A percentile compares a stretch with the other conserved stretches of the same genome.
Conservation (phyloP, 305 asterid species). For the Rubia balearica region DNA sequence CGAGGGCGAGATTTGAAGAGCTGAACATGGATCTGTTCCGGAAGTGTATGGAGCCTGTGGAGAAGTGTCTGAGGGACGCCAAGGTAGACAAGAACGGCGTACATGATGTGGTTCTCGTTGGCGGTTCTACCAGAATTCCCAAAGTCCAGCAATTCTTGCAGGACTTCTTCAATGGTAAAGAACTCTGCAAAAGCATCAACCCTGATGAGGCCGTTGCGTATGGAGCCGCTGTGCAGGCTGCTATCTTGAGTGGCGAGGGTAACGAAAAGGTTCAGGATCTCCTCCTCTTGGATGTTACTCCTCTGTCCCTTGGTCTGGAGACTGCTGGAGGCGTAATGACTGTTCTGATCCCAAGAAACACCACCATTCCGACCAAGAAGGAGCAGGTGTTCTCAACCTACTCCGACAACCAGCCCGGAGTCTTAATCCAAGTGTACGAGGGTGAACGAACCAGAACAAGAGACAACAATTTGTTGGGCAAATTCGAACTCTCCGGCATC, state of each 20-base stretch:
- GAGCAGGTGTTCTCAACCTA: conserved; percentile 30
- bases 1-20: conserved; percentile 33
- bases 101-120: conserved; percentile 35
- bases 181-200: conserved; percentile 34
- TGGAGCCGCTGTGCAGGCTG: conserved; percentile 37
- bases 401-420: conserved; percentile 31
- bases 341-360: conserved; percentile 27
- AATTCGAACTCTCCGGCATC: conserved; percentile 26
- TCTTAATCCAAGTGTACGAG: conserved; percentile 29
- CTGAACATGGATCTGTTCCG: conserved; percentile 32
- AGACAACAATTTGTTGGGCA: conserved; percentile 28
- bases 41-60: conserved; percentile 35
- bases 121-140: conserved; percentile 32
- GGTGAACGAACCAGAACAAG: conserved; percentile 29
- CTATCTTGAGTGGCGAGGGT: conserved; percentile 32
- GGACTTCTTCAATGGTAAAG: conserved; percentile 32
- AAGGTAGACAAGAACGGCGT: conserved; percentile 29
- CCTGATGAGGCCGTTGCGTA: conserved; percentile 33
- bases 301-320: conserved; percentile 28
- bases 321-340: conserved; percentile 34
- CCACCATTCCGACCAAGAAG: conserved; percentile 31
- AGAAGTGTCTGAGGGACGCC: conserved; percentile 33
- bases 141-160: conserved; percentile 29
- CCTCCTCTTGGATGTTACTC: conserved; percentile 26
- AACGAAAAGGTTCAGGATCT: conserved; percentile 31